Evolutionary conservation across 148 eudicot genomes (phyloP).

Genomic region (Gaultheria prostrata): DNA sequence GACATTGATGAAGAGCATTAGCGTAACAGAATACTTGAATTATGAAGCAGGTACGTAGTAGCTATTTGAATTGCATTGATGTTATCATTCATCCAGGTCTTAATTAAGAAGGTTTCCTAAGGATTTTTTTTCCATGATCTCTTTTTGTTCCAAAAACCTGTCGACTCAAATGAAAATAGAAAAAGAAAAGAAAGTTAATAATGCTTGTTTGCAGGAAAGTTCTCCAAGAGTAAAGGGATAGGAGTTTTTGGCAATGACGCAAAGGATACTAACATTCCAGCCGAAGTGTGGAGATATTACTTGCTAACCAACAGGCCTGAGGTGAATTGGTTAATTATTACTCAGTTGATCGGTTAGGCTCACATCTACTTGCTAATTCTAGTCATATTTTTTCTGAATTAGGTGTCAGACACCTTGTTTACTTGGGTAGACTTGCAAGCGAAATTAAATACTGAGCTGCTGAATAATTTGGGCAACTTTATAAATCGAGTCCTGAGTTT

Average conservation of each 20-base stretch:
- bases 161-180: not conserved
- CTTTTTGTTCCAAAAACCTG: not conserved
- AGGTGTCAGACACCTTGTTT: constrained; percentile 82
- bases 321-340: constrained; percentile 30
- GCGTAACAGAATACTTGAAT: constrained; percentile 81
- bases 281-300: constrained; percentile 88
- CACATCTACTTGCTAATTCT: constrained; percentile 13
- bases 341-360: not conserved
- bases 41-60: constrained; percentile 61
- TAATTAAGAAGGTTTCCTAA: not conserved
- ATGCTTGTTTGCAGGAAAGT: constrained; percentile 48
- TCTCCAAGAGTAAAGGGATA: constrained; percentile 86
- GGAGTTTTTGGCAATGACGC: constrained; percentile 93
- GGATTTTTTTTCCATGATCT: not conserved
- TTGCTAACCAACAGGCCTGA: constrained; percentile 83
- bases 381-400: constrained; percentile 11
- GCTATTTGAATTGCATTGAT: not conserved
- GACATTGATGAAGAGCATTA: constrained; percentile 83
- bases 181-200: not conserved
- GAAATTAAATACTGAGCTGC: constrained; percentile 69
- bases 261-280: constrained; percentile 79
- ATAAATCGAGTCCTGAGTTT: constrained; percentile 87
- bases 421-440: constrained; percentile 85
- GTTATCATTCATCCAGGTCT: not conserved
- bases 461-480: constrained; percentile 81